A percentile compares a stretch with the other conserved stretches of the same genome.
Evolutionary conservation across 257 asterid genomes (phyloP).

Genomic region (Solanum megistacrolobum): DNA sequence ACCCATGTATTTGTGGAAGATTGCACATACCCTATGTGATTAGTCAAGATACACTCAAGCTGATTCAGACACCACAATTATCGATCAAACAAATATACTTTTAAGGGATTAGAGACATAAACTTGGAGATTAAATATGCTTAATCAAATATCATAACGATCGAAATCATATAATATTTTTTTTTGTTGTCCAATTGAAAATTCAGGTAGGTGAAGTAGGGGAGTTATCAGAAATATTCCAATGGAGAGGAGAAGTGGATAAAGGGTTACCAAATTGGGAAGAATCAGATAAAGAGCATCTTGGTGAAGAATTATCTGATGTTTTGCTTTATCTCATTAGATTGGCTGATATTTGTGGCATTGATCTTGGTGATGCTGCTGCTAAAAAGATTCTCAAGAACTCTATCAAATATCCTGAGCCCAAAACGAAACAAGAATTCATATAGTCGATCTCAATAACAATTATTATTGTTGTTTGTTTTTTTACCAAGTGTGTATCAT

Average conservation of each 20-base stretch:
- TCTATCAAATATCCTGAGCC: slow-evolving; percentile 37
- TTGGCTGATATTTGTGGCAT: slow-evolving; percentile 54
- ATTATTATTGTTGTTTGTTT: background rate
- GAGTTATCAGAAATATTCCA: slow-evolving; percentile 55
- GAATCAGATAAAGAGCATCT: slow-evolving; percentile 51
- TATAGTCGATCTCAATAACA: background rate
- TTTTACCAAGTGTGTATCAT: background rate
- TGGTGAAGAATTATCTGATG: slow-evolving; percentile 60
- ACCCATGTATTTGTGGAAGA: background rate
- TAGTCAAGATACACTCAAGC: background rate
- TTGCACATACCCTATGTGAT: background rate
- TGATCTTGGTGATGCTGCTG: slow-evolving; percentile 45
- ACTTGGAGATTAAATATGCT: background rate
- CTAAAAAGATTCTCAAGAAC: slow-evolving; percentile 32
- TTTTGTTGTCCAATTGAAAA: background rate
- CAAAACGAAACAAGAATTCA: background rate
- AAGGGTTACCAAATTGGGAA: slow-evolving; percentile 49
- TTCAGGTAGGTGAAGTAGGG: slow-evolving; percentile 56
- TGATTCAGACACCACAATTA: background rate
- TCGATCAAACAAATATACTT: too few species aligned
- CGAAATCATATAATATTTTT: background rate
- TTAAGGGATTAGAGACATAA: background rate
- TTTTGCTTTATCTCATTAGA: slow-evolving; percentile 43
- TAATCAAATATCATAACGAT: background rate
- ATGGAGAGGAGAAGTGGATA: slow-evolving; percentile 61